phyloP scores from a whole-genome alignment of 768 basidiomycete genomes.

The Artomyces pyxidatus region DNA sequence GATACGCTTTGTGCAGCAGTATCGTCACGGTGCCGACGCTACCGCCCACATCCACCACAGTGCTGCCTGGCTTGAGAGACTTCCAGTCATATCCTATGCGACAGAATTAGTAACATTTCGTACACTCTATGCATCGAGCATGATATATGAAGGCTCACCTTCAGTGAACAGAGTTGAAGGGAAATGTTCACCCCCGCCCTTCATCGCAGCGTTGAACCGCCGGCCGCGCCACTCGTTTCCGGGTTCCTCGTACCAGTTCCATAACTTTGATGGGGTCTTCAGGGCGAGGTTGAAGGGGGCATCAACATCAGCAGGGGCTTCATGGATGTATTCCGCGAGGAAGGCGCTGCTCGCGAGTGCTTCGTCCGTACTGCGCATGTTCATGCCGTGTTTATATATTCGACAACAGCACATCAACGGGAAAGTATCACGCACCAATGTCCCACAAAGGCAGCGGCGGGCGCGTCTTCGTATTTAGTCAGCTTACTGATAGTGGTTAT shows the following conservation, averaged over 20 bases:
- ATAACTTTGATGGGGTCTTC: background rate
- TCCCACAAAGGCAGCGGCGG: constrained; percentile 15
- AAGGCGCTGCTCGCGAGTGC: background rate
- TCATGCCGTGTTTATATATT: background rate
- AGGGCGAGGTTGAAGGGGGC: constrained; percentile 2
- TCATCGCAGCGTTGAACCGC: constrained; percentile 3
- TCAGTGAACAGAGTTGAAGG: background rate
- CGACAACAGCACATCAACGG: too few relatives aligned
- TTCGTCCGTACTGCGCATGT: constrained; percentile 5
- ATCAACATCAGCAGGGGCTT: background rate
- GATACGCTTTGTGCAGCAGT: constrained; percentile 25
- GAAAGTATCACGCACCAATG: constrained; percentile 11
- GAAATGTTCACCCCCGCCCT: background rate
- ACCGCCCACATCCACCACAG: constrained; percentile 34
- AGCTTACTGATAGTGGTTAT: background rate
- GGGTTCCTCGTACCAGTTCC: constrained; percentile 5
- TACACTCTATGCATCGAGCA: background rate
- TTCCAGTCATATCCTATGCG: constrained; percentile 30
- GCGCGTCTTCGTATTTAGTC: constrained; percentile 13
- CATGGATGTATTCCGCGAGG: background rate
- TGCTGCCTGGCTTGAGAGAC: constrained; percentile 19
- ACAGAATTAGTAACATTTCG: background rate
- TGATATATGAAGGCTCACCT: background rate
- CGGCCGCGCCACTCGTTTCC: constrained; percentile 2
- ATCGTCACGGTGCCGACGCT: constrained; percentile 31